A percentile compares a stretch with the other conserved stretches of the same genome.
Evolutionary conservation across 2,329 filamentous ascomycete species (phyloP).

Genomic region (Domatiomyces globalis): DNA sequence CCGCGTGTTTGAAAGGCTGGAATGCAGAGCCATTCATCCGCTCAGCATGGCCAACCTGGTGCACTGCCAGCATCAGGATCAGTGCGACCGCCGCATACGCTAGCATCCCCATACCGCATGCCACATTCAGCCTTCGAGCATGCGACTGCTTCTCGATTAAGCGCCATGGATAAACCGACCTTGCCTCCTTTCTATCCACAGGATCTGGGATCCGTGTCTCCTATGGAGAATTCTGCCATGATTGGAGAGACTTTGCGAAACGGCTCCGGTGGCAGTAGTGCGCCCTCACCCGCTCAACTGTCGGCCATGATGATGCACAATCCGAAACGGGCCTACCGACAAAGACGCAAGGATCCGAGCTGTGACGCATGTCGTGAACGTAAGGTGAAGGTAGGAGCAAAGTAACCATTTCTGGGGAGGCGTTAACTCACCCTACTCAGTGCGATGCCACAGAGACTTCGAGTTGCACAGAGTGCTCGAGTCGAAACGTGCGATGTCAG

Average conservation of each 20-base stretch:
- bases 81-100: not conserved
- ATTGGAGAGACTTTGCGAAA: constrained; percentile 21
- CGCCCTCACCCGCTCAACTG: constrained; percentile 19
- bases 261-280: constrained; percentile 5
- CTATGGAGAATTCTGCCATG: constrained; percentile 25
- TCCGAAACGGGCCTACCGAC: constrained; percentile 87
- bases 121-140: not conserved
- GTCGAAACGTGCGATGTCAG: constrained; percentile 90
- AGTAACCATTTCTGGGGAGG: not conserved
- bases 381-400: constrained; percentile 45
- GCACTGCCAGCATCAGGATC: not conserved
- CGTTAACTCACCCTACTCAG: constrained; percentile 23
- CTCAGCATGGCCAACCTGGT: not conserved
- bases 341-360: constrained; percentile 88
- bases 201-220: constrained; percentile 27
- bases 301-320: constrained; percentile 45
- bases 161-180: not conserved
- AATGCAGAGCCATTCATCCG: not conserved
- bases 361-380: constrained; percentile 91
- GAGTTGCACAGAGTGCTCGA: constrained; percentile 94
- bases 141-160: not conserved
- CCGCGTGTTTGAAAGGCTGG: not conserved
- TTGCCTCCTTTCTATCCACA: constrained; percentile 23
- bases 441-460: constrained; percentile 94
- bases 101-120: not conserved